These are phyloP conservation scores for Pleurotus salmoneostramineus DNA, from an alignment of 768 basidiomycete genomes.

Conservation along the genomic window DNA sequence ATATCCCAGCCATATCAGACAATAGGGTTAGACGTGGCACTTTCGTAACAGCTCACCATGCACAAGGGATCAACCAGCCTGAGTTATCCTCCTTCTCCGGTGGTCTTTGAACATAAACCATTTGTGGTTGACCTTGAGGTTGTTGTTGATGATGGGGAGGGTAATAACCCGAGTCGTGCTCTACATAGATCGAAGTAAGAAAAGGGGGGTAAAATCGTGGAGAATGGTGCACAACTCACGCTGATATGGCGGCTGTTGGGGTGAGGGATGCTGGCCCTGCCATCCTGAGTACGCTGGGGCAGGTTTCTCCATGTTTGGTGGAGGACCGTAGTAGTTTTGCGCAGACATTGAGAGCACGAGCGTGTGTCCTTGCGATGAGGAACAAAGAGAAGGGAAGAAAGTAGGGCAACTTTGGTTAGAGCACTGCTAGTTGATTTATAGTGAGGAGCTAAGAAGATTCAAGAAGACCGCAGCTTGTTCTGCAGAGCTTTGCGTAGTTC, in stretches of 20 bases:
- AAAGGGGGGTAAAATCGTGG: background rate
- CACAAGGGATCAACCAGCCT: constrained; percentile 8
- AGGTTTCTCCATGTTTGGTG: background rate
- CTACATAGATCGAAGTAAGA: background rate
- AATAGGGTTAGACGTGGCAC: background rate
- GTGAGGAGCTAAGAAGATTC: too few species aligned
- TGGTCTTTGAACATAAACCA: constrained; percentile 9
- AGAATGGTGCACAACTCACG: background rate
- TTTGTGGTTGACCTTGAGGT: constrained; percentile 9
- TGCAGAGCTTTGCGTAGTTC: too few species aligned
- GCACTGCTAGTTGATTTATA: too few species aligned
- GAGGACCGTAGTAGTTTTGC: background rate
- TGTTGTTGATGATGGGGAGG: constrained; percentile 1
- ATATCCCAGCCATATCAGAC: background rate
- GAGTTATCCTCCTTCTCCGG: background rate
- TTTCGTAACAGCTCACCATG: constrained; percentile 1
- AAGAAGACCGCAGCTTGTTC: too few species aligned
- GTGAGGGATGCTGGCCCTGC: background rate
- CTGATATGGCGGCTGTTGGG: background rate
- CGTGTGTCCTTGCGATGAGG: too few species aligned
- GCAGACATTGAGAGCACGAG: background rate
- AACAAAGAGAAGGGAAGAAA: too few species aligned
- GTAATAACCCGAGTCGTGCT: background rate
- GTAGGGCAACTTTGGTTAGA: too few species aligned
- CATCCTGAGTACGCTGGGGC: constrained; percentile 4